Evolutionary conservation across 2,329 filamentous ascomycete species (phyloP), one percentile per base, ranked within the genome.

Genomic region (Allantophomopsis cytisporea): DNA sequence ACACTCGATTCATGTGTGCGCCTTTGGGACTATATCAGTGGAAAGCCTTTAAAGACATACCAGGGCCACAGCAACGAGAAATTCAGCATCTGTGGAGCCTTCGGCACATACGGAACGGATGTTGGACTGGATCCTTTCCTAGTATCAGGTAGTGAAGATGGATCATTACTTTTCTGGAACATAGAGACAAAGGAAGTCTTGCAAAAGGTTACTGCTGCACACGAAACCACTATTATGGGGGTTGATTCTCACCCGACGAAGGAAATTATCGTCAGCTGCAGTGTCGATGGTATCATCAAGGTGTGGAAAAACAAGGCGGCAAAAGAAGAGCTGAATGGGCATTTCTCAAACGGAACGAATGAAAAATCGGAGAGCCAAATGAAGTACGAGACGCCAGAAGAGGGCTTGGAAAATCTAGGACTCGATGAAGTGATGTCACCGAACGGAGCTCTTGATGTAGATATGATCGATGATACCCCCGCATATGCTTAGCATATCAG

Each of bases 41-140:
- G 89, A 7, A 77, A 79, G 20, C 91, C 91, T 50, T 81, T 94
- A 53, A 98, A 98, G 68, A 98, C 91, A 12, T 98, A 96, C 60
- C 87, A 95, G 57, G 91, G 91, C 0, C 91, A 96, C 54, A 63
- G 66, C 40, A 98, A 98, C 57, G 69, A 76, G 40, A 80, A 80
- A 44, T 96, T 83, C 60, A 89, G 85, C 47, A 69, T 96, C n/a
- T 76, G 76, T 2, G 85, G 87, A 4, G 80, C 80, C 32, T 95
- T 96, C 54, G 88, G 85, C 11, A 69, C 74, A 1, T 80, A 81
- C 45, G 65, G 66, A 1, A 39, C 51, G 60, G 23, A 28, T 28
- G 23, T 12, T 28, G 23, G 23, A 28, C 23, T 28, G 5, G 34
- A 61, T 52, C 51, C 50, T 0, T 94, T 94, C 51, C 73, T 88